These are phyloP conservation scores for Carex scoparia DNA, from an alignment of 176 grass and related monocot genomes.

Conservation along the genomic window DNA sequence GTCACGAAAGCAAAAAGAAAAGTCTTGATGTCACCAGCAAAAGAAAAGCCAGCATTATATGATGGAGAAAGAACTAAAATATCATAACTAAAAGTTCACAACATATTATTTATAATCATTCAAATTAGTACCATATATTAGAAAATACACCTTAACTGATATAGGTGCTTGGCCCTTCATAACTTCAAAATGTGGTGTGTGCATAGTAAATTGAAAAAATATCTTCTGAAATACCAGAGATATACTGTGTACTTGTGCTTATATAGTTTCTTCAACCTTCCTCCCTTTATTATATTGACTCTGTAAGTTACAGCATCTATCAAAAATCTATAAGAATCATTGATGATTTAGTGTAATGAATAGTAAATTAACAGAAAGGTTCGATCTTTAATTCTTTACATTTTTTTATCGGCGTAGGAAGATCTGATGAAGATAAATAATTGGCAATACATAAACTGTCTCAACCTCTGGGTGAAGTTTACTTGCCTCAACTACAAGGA, in stretches of 20 bases:
- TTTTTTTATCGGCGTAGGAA: conserved; percentile 55
- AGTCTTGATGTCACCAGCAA: not conserved
- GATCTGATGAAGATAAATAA: conserved; percentile 79
- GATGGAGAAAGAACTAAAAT: not conserved
- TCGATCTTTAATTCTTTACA: not conserved
- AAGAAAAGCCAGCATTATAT: not conserved
- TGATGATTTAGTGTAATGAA: not conserved
- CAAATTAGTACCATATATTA: not conserved
- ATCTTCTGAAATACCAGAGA: not conserved
- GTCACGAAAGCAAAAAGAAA: not conserved
- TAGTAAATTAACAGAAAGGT: not conserved
- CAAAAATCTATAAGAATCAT: not conserved
- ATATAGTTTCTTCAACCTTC: not conserved
- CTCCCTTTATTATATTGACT: not conserved
- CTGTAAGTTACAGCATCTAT: not conserved
- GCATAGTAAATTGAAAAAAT: not conserved
- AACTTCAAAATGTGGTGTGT: not conserved
- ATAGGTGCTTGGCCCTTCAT: not conserved
- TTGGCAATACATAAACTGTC: conserved; percentile 83
- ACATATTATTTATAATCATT: not conserved
- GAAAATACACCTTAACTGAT: not conserved
- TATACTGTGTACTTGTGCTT: not conserved
- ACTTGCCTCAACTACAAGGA: conserved; percentile 70
- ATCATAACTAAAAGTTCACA: not conserved
- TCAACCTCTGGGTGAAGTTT: conserved; percentile 82